Conservation (phyloP, 2,329 filamentous ascomycete genomes). For the Fusarium keratoplasticum region DNA sequence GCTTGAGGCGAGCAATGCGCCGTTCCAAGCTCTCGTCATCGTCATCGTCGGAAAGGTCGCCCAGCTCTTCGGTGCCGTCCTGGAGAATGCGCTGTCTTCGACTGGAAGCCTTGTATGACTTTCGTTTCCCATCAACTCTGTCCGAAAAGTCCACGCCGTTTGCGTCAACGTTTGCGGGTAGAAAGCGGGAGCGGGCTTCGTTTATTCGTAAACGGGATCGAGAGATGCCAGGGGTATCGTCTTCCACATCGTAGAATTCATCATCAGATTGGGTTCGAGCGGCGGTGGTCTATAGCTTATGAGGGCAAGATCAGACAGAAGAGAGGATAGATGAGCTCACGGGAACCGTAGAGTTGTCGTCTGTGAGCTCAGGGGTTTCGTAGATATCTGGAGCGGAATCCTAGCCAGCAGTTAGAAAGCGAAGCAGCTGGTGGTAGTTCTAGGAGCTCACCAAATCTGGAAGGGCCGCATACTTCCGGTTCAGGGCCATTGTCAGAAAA, state of each 20-base stretch:
- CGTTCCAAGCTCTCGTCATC: constrained; percentile 80
- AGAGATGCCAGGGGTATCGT: constrained; percentile 76
- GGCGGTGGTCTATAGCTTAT: constrained; percentile 61
- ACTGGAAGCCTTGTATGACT: constrained; percentile 82
- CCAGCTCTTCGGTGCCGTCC: constrained; percentile 74
- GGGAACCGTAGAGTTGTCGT: constrained; percentile 87
- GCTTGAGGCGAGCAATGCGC: constrained; percentile 83
- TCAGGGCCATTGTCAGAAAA: constrained; percentile 72
- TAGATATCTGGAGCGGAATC: constrained; percentile 95
- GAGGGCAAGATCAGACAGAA: constrained; percentile 30
- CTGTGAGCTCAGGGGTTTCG: constrained; percentile 92
- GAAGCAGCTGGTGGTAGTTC: constrained; percentile 3
- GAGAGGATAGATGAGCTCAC: constrained; percentile 63
- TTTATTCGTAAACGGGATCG: constrained; percentile 80
- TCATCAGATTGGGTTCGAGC: constrained; percentile 69
- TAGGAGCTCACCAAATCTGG: constrained; percentile 75
- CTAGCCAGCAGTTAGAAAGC: constrained; percentile 56
- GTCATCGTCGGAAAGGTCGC: constrained; percentile 79
- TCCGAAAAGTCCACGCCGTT: constrained; percentile 89
- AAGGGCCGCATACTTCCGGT: constrained; percentile 84
- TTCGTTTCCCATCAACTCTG: constrained; percentile 83
- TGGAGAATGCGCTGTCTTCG: constrained; percentile 72
- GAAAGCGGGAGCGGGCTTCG: constrained; percentile 83
- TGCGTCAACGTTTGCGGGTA: constrained; percentile 80
- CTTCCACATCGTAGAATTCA: constrained; percentile 72